Evolutionary conservation across 2,329 filamentous ascomycete genomes (phyloP), one percentile per base, ranked within the genome.

Genomic region (Periconia macrospinosa): DNA sequence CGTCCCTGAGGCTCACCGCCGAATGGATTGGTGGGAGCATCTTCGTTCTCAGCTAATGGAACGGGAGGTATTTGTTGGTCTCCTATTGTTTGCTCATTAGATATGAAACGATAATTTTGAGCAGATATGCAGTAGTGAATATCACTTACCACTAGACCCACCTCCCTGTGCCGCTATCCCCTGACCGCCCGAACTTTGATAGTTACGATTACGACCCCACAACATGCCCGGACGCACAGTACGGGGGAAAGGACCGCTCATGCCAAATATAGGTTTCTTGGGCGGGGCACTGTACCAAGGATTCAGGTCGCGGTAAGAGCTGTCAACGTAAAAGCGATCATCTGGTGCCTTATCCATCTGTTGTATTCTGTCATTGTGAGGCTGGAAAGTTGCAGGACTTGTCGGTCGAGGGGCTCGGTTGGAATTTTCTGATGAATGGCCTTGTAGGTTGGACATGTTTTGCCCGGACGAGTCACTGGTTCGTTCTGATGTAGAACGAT

Each of bases 201-300:
- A 80, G 74, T 35, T 76, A 56, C 61, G 80, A 69, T 60, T 75
- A 69, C 41, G 76, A 71, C 60, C 79, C 71, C 72, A 64, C 54
- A 60, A 61, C 81, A 83, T 83, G 11, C 81, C 81, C 18, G 78
- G 72, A 37, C 81, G 74, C 49, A 83, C 73, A 0, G 83, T 81
- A 56, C 80, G 80, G 30, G 81, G 81, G 23, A 83, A 63, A 7
- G 81, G 81, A 58, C 82, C 80, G 3, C 79, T 81, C 48, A 83
- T 64, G 65, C 79, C 77, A 76, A 81, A 84, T 45, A 84, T 77
- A 1, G 81, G 81, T 51, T 79, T 77, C 15, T 81, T 78, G 8
- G 72, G 68, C 2, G 80, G 75, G 50, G 83, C 79, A 30, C 82
- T 81, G 54, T 83, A 83, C 30, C 79, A 76, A 2, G 82, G 81